Evolutionary conservation across 306 rosid genomes (phyloP), one percentile per base, ranked within the genome.

Genomic region (cucumber (Cucumis sativus)): DNA sequence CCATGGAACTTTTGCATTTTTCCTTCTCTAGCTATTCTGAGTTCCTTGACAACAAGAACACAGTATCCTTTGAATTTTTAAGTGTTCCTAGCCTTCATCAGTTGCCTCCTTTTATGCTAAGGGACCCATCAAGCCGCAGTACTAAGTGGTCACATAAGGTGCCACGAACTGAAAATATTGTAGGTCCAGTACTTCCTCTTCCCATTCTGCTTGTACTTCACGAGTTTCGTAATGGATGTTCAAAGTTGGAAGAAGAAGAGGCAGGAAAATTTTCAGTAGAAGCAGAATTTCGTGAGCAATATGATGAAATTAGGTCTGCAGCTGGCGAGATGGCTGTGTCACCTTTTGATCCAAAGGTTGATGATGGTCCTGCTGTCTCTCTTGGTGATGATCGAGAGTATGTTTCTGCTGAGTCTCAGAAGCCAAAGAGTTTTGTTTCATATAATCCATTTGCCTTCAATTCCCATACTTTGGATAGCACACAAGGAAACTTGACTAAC

Each of bases 151-250:
- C 86, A 49, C 17, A 25, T 35, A 83, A 86, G 77, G 83, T 81
- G 40, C 79, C 25, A 60, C 76, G n/a, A 37, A 41, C 35, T 76
- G 86, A 86, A 57, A 84, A 64, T 75, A 80, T 89, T 45, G 89
- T 89, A 25, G 94, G 97, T 85, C 97, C 97, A 58, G 79, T 85
- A 66, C 85, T 88, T 81, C 97, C 94, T 67, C 86, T 91, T 66
- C 91, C 94, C 69, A 54, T 85, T 79, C 80, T 89, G 60, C 86
- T 85, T 18, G 76, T 76, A 25, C 79, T 91, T 77, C 85, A 89
- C 73, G 92, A 89, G 80, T 77, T 77, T 80, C 75, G 57, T 45
- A 79, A 82, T 79, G 91, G 88, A 23, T 41, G 51, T 78, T 84
- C 82, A 45, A 73, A 78, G 37, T 72, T 76, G 16, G 85, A 81